Percentiles rank a stretch among this genome's conserved stretches.
These are phyloP conservation scores for Citrullus colocynthis DNA, from an alignment of 306 rosid species.

Conservation along the genomic window DNA sequence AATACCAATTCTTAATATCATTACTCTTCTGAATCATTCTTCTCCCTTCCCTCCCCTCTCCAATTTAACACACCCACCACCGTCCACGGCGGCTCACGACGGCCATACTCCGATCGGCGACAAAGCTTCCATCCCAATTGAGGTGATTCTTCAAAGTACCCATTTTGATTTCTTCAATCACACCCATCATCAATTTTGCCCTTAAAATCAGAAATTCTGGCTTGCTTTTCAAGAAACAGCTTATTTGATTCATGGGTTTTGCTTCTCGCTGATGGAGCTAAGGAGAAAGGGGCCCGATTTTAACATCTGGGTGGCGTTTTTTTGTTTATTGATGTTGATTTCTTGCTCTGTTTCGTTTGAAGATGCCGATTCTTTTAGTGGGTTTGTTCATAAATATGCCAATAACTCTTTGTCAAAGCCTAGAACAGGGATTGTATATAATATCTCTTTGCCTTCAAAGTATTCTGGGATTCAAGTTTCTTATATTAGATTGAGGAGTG, in stretches of 20 bases:
- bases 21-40: neutral
- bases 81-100: neutral
- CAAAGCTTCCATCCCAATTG: neutral
- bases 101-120: neutral
- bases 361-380: slow-evolving; percentile 30
- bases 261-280: slow-evolving; percentile 35
- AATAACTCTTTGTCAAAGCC: slow-evolving; percentile 18
- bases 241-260: slow-evolving; percentile 8
- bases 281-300: slow-evolving; percentile 23
- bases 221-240: neutral
- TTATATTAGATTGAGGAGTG: slow-evolving; percentile 33
- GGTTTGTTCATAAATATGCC: slow-evolving; percentile 29
- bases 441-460: slow-evolving; percentile 50
- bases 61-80: neutral
- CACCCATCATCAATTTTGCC: neutral
- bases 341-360: slow-evolving; percentile 14
- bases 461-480: slow-evolving; percentile 52
- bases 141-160: neutral
- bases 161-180: neutral
- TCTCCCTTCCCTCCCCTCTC: neutral
- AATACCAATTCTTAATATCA: neutral
- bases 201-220: neutral
- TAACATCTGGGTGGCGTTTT: slow-evolving; percentile 20
- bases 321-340: slow-evolving; percentile 9
- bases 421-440: slow-evolving; percentile 40